These are phyloP conservation scores for Chenopodium berlandieri DNA, from an alignment of 148 eudicot species.

Conservation along the genomic window DNA sequence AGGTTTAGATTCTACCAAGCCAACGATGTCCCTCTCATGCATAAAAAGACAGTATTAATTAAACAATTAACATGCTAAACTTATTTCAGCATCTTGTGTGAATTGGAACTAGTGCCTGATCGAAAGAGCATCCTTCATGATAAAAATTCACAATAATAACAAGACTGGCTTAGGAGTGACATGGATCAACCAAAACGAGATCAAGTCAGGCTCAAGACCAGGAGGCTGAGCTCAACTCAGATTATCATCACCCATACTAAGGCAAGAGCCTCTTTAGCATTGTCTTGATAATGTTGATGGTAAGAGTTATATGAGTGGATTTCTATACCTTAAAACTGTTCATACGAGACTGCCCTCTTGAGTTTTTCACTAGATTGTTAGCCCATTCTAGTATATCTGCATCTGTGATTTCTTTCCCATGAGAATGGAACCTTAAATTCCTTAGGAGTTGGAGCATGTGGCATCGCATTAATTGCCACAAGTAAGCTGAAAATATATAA, in stretches of 20 bases:
- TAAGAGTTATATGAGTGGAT: background rate
- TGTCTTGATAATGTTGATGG: background rate
- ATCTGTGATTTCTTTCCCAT: slow-evolving; percentile 89
- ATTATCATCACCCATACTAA: background rate
- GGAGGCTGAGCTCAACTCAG: background rate
- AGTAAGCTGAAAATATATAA: slow-evolving; percentile 62
- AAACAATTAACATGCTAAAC: background rate
- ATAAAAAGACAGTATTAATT: background rate
- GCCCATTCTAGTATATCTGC: slow-evolving; percentile 95
- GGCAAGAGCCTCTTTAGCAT: background rate
- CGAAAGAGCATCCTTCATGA: too few species aligned
- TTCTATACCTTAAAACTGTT: slow-evolving; percentile 79
- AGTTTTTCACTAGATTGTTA: slow-evolving; percentile 62
- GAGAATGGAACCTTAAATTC: slow-evolving; percentile 83
- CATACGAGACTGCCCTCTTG: slow-evolving; percentile 74
- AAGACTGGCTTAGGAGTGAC: too few species aligned
- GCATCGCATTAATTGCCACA: slow-evolving; percentile 97
- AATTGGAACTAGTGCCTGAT: too few species aligned
- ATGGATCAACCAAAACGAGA: too few species aligned
- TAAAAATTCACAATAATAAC: too few species aligned
- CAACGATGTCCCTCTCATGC: background rate
- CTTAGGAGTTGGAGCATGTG: slow-evolving; percentile 94
- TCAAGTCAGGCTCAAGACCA: too few species aligned
- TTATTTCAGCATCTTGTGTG: too few species aligned
- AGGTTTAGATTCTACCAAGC: slow-evolving; percentile 13